Percentiles rank a stretch among this genome's conserved stretches.
phyloP scores from a whole-genome alignment of 306 rosid species.

The Quercus robur region DNA sequence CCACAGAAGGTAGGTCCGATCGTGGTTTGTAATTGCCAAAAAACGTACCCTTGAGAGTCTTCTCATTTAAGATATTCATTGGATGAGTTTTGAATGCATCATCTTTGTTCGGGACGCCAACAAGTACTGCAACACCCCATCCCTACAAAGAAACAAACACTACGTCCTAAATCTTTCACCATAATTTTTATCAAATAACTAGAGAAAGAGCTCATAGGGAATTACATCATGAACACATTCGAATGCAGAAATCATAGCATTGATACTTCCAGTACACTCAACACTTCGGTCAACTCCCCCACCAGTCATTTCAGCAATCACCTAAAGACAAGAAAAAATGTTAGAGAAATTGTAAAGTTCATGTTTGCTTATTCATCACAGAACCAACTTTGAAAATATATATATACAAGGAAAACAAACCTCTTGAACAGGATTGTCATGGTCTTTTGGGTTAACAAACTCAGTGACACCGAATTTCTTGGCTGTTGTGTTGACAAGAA shows the following conservation, averaged over 20 bases:
- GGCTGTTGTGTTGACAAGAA: conserved; percentile 34
- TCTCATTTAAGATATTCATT: conserved; percentile 62
- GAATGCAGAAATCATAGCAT: conserved; percentile 85
- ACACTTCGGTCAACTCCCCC: conserved; percentile 87
- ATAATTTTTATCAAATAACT: not conserved
- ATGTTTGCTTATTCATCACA: too few relatives aligned
- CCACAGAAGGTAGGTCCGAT: conserved; percentile 67
- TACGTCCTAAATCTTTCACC: too few relatives aligned
- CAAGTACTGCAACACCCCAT: conserved; percentile 92
- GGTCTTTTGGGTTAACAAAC: conserved; percentile 84
- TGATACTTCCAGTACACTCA: conserved; percentile 80
- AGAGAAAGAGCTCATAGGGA: not conserved
- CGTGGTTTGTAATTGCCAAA: conserved; percentile 88
- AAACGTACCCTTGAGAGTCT: conserved; percentile 86
- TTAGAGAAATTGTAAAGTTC: not conserved
- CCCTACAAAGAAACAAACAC: conserved; percentile 38
- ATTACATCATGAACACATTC: conserved; percentile 88
- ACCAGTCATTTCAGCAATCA: conserved; percentile 72
- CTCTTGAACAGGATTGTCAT: conserved; percentile 73
- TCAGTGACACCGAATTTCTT: conserved; percentile 77
- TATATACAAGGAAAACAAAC: conserved; percentile 20
- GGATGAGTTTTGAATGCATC: conserved; percentile 81
- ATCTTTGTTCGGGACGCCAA: conserved; percentile 81
- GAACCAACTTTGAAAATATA: too few relatives aligned
- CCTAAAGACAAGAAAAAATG: conserved; percentile 26